phyloP scores from a whole-genome alignment of 2,329 filamentous ascomycete species.

The Cladosporium sphaerospermum region DNA sequence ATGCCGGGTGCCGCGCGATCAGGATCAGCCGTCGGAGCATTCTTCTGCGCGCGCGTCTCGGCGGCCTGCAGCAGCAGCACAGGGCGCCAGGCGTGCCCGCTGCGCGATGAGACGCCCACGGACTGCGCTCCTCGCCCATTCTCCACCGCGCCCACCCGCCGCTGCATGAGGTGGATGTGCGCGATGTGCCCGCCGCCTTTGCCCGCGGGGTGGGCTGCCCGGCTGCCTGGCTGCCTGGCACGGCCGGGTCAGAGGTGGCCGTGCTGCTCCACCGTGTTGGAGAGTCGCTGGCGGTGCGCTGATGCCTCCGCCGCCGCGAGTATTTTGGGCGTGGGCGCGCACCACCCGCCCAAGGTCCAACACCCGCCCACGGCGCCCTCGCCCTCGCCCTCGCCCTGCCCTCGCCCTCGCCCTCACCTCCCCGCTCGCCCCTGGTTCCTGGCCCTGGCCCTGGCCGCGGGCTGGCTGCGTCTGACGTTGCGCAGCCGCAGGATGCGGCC shows the following conservation, averaged over 20 bases:
- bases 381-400: background rate
- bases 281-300: background rate
- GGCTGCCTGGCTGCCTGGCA: background rate
- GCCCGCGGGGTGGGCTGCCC: background rate
- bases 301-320: conserved; percentile 6
- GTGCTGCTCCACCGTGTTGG: background rate
- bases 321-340: conserved; percentile 6
- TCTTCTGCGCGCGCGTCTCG: conserved; percentile 10
- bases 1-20: conserved; percentile 5
- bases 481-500: background rate
- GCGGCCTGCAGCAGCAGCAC: conserved; percentile 8
- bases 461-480: conserved; percentile 1
- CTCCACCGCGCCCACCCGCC: background rate
- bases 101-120: background rate
- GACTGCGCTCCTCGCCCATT: background rate
- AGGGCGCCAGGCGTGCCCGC: conserved; percentile 7
- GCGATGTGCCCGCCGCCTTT: background rate
- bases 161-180: background rate
- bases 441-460: conserved; percentile 3
- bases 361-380: background rate
- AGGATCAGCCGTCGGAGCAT: conserved; percentile 10
- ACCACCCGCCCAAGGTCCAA: background rate
- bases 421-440: conserved; percentile 4
- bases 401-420: background rate
- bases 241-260: background rate